Percentiles rank a stretch among this genome's conserved stretches.
phyloP scores from a whole-genome alignment of 2,329 filamentous ascomycete genomes.

The Colletotrichum orbiculare region DNA sequence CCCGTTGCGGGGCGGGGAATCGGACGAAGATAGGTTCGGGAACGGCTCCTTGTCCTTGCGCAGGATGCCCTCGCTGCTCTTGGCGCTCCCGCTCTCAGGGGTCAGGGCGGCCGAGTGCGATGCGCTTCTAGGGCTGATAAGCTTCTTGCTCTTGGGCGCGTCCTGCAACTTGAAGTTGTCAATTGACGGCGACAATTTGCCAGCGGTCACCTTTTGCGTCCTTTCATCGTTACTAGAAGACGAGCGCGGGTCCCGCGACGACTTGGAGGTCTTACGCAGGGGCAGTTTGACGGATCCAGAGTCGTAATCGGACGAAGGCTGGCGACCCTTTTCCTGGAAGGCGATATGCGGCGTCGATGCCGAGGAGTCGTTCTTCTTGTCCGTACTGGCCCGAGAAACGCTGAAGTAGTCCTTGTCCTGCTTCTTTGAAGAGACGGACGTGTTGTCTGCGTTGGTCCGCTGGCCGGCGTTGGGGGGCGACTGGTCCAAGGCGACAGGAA shows the following conservation, averaged over 20 bases:
- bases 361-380: slow-evolving; percentile 61
- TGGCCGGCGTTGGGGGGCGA: slow-evolving; percentile 69
- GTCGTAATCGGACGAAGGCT: slow-evolving; percentile 70
- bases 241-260: slow-evolving; percentile 43
- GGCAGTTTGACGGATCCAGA: slow-evolving; percentile 57
- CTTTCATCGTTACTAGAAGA: slow-evolving; percentile 47
- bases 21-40: slow-evolving; percentile 37
- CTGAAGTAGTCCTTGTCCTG: slow-evolving; percentile 72
- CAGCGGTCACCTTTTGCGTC: slow-evolving; percentile 44
- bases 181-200: slow-evolving; percentile 51
- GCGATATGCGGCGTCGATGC: slow-evolving; percentile 86
- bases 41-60: slow-evolving; percentile 50
- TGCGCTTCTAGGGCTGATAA: slow-evolving; percentile 54
- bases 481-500: slow-evolving; percentile 80
- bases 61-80: slow-evolving; percentile 49
- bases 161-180: slow-evolving; percentile 85
- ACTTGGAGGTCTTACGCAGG: slow-evolving; percentile 61
- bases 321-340: slow-evolving; percentile 85
- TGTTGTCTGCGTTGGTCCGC: slow-evolving; percentile 61
- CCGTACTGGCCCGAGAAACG: slow-evolving; percentile 53
- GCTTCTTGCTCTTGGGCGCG: slow-evolving; percentile 74
- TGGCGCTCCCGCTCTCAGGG: slow-evolving; percentile 50
- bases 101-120: slow-evolving; percentile 55
- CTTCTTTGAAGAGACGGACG: slow-evolving; percentile 56
- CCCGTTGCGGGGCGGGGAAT: slow-evolving; percentile 49